Evolutionary conservation across 2,329 filamentous ascomycete species (phyloP).

Genomic region (Colletotrichum sp.): DNA sequence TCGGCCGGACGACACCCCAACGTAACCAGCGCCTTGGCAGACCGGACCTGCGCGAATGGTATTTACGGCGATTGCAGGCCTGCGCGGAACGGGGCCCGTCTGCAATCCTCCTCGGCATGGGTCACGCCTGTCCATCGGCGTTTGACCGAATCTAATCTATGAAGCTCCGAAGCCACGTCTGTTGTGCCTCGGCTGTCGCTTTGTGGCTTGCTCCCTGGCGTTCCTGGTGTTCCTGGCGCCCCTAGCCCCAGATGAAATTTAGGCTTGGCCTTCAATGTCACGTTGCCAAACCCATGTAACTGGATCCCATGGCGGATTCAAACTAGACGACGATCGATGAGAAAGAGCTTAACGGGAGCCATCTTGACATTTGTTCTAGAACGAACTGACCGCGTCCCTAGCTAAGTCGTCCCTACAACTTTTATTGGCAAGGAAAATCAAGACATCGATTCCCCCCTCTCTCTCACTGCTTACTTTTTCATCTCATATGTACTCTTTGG

Average conservation of each 20-base stretch:
- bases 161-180: not conserved
- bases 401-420: not conserved
- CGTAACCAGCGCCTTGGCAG: not conserved
- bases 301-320: not conserved
- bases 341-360: not conserved
- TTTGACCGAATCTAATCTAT: slow-evolving; percentile 5
- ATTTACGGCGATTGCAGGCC: slow-evolving; percentile 10
- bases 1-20: not conserved
- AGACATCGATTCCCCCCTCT: not conserved
- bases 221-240: not conserved
- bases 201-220: not conserved
- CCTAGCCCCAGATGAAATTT: not conserved
- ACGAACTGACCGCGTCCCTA: not conserved
- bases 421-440: not conserved
- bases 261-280: slow-evolving; percentile 1
- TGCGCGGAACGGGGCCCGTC: not conserved
- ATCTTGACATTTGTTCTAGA: not conserved
- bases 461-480: not conserved
- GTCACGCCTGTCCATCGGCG: not conserved
- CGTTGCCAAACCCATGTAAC: slow-evolving; percentile 5
- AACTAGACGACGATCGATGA: slow-evolving; percentile 11
- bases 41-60: not conserved
- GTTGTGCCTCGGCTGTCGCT: slow-evolving; percentile 10
- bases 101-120: not conserved
- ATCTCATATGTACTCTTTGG: not conserved